These are phyloP conservation scores for Serendipita sp. DNA, from an alignment of 768 basidiomycete species.

Conservation along the genomic window DNA sequence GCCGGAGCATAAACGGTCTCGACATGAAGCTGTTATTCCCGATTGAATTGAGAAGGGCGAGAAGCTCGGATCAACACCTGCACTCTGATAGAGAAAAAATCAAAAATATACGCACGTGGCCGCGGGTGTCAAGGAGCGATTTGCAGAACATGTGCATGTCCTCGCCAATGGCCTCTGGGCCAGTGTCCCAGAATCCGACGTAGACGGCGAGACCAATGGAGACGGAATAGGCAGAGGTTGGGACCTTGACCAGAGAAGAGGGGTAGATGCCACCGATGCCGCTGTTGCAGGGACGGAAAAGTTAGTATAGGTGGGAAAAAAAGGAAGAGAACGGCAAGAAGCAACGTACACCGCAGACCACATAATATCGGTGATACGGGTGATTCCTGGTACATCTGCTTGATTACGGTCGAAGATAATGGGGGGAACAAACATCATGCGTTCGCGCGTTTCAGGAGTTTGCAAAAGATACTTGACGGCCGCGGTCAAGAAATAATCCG, in stretches of 20 bases:
- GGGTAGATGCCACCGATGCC: conserved; percentile 16
- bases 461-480: conserved; percentile 14
- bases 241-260: conserved; percentile 16
- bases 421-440: conserved; percentile 11
- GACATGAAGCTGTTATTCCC: conserved; percentile 11
- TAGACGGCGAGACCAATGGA: conserved; percentile 14
- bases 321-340: background rate
- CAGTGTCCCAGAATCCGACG: conserved; percentile 18
- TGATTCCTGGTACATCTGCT: conserved; percentile 8
- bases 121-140: conserved; percentile 16
- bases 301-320: background rate
- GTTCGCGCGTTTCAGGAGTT: conserved; percentile 10
- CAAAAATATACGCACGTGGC: conserved; percentile 8
- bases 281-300: background rate
- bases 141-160: conserved; percentile 20
- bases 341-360: conserved; percentile 8
- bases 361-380: conserved; percentile 9
- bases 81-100: background rate
- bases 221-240: conserved; percentile 17
- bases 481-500: conserved; percentile 16
- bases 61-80: background rate
- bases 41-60: background rate
- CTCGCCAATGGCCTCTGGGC: conserved; percentile 17
- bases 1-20: conserved; percentile 19
- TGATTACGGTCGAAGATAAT: conserved; percentile 9